These are phyloP conservation scores for Trametes elegans DNA, from an alignment of 768 basidiomycete genomes.

Conservation along the genomic window DNA sequence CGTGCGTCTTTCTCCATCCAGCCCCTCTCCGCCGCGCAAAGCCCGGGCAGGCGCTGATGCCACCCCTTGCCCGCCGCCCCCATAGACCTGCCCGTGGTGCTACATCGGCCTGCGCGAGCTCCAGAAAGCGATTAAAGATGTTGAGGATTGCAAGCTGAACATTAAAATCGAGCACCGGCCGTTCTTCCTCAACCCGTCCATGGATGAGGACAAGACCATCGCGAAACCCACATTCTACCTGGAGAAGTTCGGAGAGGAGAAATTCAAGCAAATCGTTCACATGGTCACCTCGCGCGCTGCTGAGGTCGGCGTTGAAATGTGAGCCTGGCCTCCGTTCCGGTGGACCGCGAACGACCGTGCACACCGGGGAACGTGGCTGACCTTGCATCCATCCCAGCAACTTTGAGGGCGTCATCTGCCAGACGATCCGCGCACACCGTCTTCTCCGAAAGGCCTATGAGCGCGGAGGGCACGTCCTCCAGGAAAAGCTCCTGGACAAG, in stretches of 20 bases:
- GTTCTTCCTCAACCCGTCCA: slow-evolving; percentile 41
- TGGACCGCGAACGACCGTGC: neutral
- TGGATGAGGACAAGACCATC: slow-evolving; percentile 30
- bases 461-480: slow-evolving; percentile 57
- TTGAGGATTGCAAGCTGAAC: slow-evolving; percentile 25
- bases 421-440: slow-evolving; percentile 71
- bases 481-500: slow-evolving; percentile 52
- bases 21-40: neutral
- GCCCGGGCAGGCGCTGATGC: neutral
- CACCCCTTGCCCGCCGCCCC: neutral
- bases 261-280: slow-evolving; percentile 31
- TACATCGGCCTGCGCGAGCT: slow-evolving; percentile 42
- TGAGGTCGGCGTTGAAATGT: slow-evolving; percentile 44
- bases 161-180: slow-evolving; percentile 48
- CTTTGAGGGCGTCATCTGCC: slow-evolving; percentile 58
- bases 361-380: neutral
- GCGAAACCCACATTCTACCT: slow-evolving; percentile 30
- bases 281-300: slow-evolving; percentile 35
- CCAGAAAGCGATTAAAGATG: slow-evolving; percentile 35
- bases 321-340: slow-evolving; percentile 21
- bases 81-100: slow-evolving; percentile 41
- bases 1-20: slow-evolving; percentile 27
- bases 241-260: slow-evolving; percentile 41
- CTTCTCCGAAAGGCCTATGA: slow-evolving; percentile 67
- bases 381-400: slow-evolving; percentile 30